These are phyloP conservation scores for Nothopassalora personata DNA, from an alignment of 2,329 filamentous ascomycete genomes.

Conservation along the genomic window DNA sequence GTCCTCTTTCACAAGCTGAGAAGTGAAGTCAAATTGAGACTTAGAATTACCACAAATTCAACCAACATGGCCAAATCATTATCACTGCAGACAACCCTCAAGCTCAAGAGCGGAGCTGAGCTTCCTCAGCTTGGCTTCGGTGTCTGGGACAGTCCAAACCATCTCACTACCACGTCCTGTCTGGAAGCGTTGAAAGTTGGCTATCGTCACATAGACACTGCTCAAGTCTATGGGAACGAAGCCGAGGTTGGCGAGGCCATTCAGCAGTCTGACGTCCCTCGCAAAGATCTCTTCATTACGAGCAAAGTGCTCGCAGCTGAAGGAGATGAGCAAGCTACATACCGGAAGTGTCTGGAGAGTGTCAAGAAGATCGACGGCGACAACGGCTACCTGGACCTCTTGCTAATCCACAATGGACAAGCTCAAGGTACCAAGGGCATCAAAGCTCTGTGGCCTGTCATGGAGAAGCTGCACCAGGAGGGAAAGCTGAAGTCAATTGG, in stretches of 20 bases:
- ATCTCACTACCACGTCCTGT: conserved; percentile 47
- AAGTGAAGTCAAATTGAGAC: neutral
- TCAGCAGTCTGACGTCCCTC: conserved; percentile 50
- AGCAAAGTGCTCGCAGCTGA: conserved; percentile 60
- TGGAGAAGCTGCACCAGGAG: conserved; percentile 57
- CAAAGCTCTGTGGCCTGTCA: conserved; percentile 59
- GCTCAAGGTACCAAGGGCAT: conserved; percentile 48
- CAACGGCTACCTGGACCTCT: conserved; percentile 63
- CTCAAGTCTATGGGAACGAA: conserved; percentile 67
- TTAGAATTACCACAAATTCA: too few relatives aligned
- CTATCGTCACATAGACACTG: conserved; percentile 63
- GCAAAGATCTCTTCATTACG: conserved; percentile 61
- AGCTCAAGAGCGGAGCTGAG: conserved; percentile 40
- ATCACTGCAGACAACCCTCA: neutral
- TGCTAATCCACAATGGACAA: conserved; percentile 63
- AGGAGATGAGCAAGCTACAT: conserved; percentile 53
- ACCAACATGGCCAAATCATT: neutral
- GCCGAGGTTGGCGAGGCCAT: conserved; percentile 60
- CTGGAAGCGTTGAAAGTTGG: conserved; percentile 53
- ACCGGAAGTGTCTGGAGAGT: conserved; percentile 55
- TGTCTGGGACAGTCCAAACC: conserved; percentile 53
- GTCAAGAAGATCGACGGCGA: conserved; percentile 56
- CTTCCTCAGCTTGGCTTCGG: conserved; percentile 68
- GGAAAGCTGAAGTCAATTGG: conserved; percentile 62
- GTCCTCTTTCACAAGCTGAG: neutral